Base-by-base conservation (phyloP, 345 rosid genomes). In the Populus deltoides region DNA sequence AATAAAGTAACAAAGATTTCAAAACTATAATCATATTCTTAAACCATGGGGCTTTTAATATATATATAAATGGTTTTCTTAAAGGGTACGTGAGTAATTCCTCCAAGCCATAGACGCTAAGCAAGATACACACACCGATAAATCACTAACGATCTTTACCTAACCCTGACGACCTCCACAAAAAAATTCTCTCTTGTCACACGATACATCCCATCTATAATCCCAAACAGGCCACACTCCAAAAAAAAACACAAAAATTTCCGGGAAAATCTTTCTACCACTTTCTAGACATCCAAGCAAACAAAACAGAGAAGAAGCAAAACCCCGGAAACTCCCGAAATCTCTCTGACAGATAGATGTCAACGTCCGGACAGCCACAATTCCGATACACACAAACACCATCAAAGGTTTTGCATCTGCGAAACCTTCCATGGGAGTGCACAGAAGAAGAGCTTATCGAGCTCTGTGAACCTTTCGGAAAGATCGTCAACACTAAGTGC, bases 351-450 rank as follows among this genome's bases (percentile, higher is more conserved):
- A 24, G 39, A 73, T 18, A 39, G 78, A 91, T 91, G 98, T 92
- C 94, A 68, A 86, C 89, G 74, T 92, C 92, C 35, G 89, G 93
- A 33, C 98, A 90, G 78, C 89, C 90, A 3, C 98, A 93, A 87
- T 96, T 96, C 84, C 86, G 98, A 20, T 93, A 93, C 85, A 93
- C 99, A 17, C 99, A 96, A 83, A 91, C 99, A 36, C 97, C 97
- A 55, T 95, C 97, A 65, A 95, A 95, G 89, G 99, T 95, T 33
- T 86, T 95, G 70, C 98, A 95, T 79, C 91, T 95, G 31, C 90
- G 98, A 68, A 95, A 93, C 85, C 94, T 95, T 7, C 98, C 98
- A 0, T 95, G 97, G 99, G 97, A 95, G 84, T 92, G 99, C 75
- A 45, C 87, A 15, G 98, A 93, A 65, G 99, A 93, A 43, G 99